Base-by-base conservation (phyloP, 805 yeast species). In the Sugiyamaella boreocaroliniensis region DNA sequence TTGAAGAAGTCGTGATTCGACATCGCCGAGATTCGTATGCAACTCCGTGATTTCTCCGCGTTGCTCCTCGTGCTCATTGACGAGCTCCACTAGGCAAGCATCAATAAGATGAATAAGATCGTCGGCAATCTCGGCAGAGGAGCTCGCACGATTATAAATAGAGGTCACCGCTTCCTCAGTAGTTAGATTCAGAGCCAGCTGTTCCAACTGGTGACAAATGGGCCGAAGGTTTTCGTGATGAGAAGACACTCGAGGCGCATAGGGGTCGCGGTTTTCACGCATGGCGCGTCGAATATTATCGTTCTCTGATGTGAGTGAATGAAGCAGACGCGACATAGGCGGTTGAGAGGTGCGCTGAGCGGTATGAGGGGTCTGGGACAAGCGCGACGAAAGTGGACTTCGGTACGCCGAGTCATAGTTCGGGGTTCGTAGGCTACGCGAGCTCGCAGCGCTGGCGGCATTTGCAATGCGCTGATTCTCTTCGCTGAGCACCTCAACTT, bases 211-310 rank as follows among this genome's bases (percentile, higher is more conserved):
- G 4, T 32, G 37, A 14, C 37, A 32, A 14, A 32, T 32, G 37
- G 37, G 37, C n/a, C 12, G 37, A 4, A 32, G n/a, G 12, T 4
- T 14, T 11, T 32, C 37, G 37, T 32, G 37, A 9, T 14, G 37
- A 14, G 37, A 3, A 14, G 37, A 9, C n/a, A 9, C 37, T 10
- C n/a, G 37, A 4, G 37, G 37, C 2, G 37, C n/a, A 26, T 26
- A 49, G 11, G 52, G 52, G 34, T 40, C 29, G 12, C 46, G 40
- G 26, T 40, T 49, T 26, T 40, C 48, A 9, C 43, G 20, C 52
- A 49, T 32, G 8, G 52, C 52, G 16, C 29, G 47, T n/a, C 52
- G 43, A 16, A 49, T 49, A 32, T 16, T 42, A 22, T 49, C 44
- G 29, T 49, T 49, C 29, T 49, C 52, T 2, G 52, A 40, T 5